Base-by-base conservation (phyloP, 176 grass and related monocot species). In the Oryza australiensis region DNA sequence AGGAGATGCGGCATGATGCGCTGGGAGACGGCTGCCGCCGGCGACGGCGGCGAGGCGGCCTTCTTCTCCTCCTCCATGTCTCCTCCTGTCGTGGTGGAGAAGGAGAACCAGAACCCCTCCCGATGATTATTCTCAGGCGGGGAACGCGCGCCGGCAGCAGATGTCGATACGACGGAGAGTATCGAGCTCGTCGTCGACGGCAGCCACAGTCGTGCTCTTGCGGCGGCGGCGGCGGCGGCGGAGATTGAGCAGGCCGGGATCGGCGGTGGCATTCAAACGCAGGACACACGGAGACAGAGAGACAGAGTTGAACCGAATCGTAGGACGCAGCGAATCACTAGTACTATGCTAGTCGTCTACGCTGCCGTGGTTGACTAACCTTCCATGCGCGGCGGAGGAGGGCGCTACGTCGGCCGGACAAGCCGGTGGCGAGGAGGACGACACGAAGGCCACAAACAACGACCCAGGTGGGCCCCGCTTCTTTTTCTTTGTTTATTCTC, bases 1-100 rank as follows among this genome's bases (percentile, higher is more conserved):
- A 88, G 86, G 62, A 88, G 75, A 35, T 88, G 86, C 22, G 86
- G 86, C 81, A 88, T 28, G 86, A 88, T 84, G 67, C 46, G 34
- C 4, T 74, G 68, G 2, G 80, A 55, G 45, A 80, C 51, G 48
- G 48, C 43, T 2, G 38, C 0, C 12, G 28, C 0, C 35, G 74
- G 18, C 35, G 9, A 1, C 20, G 48, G 0, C 35, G 9, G 0
- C 20, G 49, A 1, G 4, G 46, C 15, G 2, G 23, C 5, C 71
- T 14, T 57, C 1, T 13, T 57, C 1, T 13, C 18, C 45, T 12
- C 18, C 32, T 37, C 5, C 32, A 15, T 27, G 9, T 1, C 72
- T 5, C 3, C 46, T 73, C 66, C 66, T 20, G 65, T 16, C 14
- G 60, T 66, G 46, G 46, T 49, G 46, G 4, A 49, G 14, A 11